These are phyloP conservation scores for Hanseniaspora uvarum DNA, from an alignment of 1,139 yeast species.

Conservation along the genomic window DNA sequence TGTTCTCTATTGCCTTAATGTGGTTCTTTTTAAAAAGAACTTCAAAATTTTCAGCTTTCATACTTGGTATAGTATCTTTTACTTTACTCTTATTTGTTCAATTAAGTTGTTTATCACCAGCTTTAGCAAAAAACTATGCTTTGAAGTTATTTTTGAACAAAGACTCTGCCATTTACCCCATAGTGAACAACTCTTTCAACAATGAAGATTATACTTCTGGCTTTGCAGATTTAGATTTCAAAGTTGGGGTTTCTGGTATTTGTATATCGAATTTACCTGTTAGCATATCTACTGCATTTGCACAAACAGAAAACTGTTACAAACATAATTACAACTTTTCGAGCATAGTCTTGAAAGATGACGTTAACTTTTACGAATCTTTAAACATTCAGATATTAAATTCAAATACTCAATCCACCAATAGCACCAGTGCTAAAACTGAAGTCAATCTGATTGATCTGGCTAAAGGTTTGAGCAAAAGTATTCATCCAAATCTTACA, in stretches of 20 bases:
- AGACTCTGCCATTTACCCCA: slow-evolving; percentile 26
- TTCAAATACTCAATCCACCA: slow-evolving; percentile 19
- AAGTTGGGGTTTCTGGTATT: slow-evolving; percentile 29
- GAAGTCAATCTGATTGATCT: slow-evolving; percentile 12
- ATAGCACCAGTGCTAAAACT: slow-evolving; percentile 20
- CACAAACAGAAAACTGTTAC: slow-evolving; percentile 18
- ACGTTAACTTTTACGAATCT: slow-evolving; percentile 24
- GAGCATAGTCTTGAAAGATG: slow-evolving; percentile 23
- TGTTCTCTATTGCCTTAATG: slow-evolving; percentile 21
- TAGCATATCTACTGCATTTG: slow-evolving; percentile 13
- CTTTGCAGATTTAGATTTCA: slow-evolving; percentile 25
- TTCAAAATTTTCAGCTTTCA: slow-evolving; percentile 27
- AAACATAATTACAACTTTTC: slow-evolving; percentile 20
- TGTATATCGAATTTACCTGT: slow-evolving; percentile 28
- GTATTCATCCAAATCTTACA: slow-evolving; percentile 14
- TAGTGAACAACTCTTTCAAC: slow-evolving; percentile 25
- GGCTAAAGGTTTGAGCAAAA: neutral
- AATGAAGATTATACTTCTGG: slow-evolving; percentile 20
- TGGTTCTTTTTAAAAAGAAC: slow-evolving; percentile 26
- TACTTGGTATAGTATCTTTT: slow-evolving; percentile 26
- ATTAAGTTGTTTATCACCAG: slow-evolving; percentile 26
- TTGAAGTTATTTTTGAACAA: slow-evolving; percentile 25
- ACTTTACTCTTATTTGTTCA: slow-evolving; percentile 27
- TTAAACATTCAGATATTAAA: slow-evolving; percentile 25
- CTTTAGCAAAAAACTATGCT: slow-evolving; percentile 26